Evolutionary conservation across 2,329 filamentous ascomycete genomes (phyloP), one percentile per base, ranked within the genome.

Genomic region (Arthrinium phaeospermum): DNA sequence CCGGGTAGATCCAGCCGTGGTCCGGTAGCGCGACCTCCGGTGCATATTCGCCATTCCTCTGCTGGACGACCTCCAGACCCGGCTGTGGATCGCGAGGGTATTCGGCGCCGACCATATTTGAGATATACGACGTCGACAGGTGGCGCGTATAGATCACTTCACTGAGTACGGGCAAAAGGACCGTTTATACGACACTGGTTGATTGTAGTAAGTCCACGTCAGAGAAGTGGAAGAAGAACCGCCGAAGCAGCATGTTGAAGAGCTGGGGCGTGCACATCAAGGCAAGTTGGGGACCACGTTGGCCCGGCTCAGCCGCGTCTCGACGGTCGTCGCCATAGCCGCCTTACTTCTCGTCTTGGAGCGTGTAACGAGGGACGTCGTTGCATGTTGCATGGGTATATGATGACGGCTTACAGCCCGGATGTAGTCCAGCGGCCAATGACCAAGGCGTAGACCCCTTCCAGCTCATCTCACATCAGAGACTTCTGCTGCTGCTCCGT

Each of bases 11-110:
- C 67, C 67, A 68, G 45, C 7, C 14, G 13, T 30, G 45, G 12
- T 68, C 67, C n/a, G 57, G 57, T 19, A 64, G 10, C n/a, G 30
- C 57, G 14, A 64, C 19, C 41, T 47, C 67, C 22, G 67, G 67
- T 3, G 57, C 57, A 10, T 34, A n/a, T 10, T 64, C 57, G 19
- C 30, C 57, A 8, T 19, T 41, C 19, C 30, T 64, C 19, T 7
- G 6, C 30, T 68, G 41, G 0, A 22, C 41, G 24, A 68, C 24
- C 41, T 47, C 67, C 24, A 68, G 44, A 12, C 67, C 67, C 24
- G 67, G 67, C 12, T 68, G 41, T 34, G 27, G 41, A 27, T 46
- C 41, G 14, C 19, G 14, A 46, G 30, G 24, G n/a, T 46, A 4
- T 5, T 47, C 14, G 41, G 24, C 22, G n/a, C 22, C n/a, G 1